These are phyloP conservation scores for Dendrocalamus latiflorus DNA, from an alignment of 202 grass and related monocot species.

Conservation along the genomic window DNA sequence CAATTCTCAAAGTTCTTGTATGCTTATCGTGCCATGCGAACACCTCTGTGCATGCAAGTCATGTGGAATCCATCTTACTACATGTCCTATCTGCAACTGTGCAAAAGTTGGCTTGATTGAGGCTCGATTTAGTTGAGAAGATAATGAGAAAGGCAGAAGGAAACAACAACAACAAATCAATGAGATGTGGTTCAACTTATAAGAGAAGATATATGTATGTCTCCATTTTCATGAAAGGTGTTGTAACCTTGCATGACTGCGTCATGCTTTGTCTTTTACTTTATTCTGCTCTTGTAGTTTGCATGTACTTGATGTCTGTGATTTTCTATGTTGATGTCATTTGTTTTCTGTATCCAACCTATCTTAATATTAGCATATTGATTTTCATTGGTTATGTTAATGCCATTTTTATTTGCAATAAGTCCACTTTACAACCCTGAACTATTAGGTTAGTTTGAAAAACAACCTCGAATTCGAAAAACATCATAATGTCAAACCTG, in stretches of 20 bases:
- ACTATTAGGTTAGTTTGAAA: no score
- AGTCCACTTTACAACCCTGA: no score
- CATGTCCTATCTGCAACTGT: not conserved
- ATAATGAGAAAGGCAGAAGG: not conserved
- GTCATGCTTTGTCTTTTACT: no score
- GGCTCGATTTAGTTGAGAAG: not conserved
- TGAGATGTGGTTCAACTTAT: not conserved
- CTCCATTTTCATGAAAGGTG: not conserved
- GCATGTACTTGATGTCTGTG: no score
- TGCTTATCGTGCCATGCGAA: not conserved
- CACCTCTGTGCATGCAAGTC: not conserved
- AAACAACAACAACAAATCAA: not conserved
- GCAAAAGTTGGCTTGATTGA: not conserved
- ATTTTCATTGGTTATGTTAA: no score
- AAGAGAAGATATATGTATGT: not conserved
- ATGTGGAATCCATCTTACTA: not conserved
- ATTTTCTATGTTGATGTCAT: no score
- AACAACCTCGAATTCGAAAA: no score
- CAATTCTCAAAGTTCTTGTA: not conserved
- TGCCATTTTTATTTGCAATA: no score
- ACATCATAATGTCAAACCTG: no score
- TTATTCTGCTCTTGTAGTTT: no score
- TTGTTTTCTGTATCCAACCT: no score
- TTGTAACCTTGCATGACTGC: not conserved
- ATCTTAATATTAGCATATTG: no score